Base-by-base conservation (phyloP, 805 yeast species). In the Huiozyma naganishii region DNA sequence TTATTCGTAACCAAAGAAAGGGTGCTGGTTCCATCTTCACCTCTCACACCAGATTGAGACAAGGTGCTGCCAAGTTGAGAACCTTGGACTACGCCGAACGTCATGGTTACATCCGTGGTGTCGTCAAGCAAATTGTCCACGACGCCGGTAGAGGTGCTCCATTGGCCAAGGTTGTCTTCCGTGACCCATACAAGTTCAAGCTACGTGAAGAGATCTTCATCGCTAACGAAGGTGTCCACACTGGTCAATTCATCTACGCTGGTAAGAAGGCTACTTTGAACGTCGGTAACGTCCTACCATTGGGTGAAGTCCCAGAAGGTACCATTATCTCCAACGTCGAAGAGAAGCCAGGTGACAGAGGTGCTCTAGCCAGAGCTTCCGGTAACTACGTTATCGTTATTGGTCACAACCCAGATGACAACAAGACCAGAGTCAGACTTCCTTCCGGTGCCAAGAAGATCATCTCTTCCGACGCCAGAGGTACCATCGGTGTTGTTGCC, bases 141-240 rank as follows among this genome's bases (percentile, higher is more conserved):
- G 98, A 90, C 70, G 90, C 98, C 68, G 98, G 98, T 72, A 83
- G 98, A 75, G 98, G 98, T 80, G 98, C 98, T 73, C 98, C 98
- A 70, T 82, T 90, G 71, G 97, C 97, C 65, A 88, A 85, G 78
- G 95, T 90, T 73, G 89, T 76, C 58, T 89, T 89, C 95, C 86
- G 97, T 73, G 97, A 90, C 76, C 97, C 98, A 73, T 90, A 90
- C 94, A 86, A 78, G 79, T 90, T 83, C 87, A 89, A 83, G 78
- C 74, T 83, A 73, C 87, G 95, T 78, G 95, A 86, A 74, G 97
- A 90, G 78, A 90, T 89, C 65, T 90, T 90, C 80, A 85, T 90
- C 68, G 98, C 97, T 68, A 89, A 89, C 78, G 98, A 90, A 78
- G 97, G 97, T 79, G 85, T 90, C 62, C 89, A 89, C 92, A 90